Base-by-base conservation (phyloP, 805 yeast species). In the Pichia deserticola region DNA sequence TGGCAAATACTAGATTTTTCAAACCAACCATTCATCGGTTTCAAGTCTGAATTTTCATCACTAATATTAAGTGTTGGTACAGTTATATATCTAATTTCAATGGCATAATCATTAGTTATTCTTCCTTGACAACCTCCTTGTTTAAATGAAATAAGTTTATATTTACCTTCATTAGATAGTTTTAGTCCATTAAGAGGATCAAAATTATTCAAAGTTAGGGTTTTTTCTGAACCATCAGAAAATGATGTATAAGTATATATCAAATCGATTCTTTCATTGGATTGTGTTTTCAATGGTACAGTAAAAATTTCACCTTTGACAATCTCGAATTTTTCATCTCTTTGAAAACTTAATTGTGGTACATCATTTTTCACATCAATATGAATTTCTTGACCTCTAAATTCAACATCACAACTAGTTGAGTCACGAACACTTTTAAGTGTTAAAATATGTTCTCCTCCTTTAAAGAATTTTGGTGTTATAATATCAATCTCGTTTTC, bases 331-430 rank as follows among this genome's bases (percentile, higher is more conserved):
- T 64, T 57, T 40, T 56, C 48, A 46, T 59, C 47, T 46, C 64
- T 54, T 49, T 59, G 49, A 48, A 76, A 69, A 7, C 61, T 56
- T 10, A 75, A 55, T 40, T 63, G 63, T 0, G 98, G 96, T 2
- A 82, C 67, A 49, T 83, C 87, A 45, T 80, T 70, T 57, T 90
- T 78, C 1, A 89, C 89, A 33, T 74, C 72, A n/a, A 93, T 70
- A 29, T 67, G 74, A 13, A 81, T 80, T 54, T 86, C 90, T 27
- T 77, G 76, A 20, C 77, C 79, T 42, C 79, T 76, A 50, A 86
- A 67, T 11, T 78, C 79, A n/a, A 87, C 92, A 25, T 76, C 73
- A 67, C 99, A 93, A 0, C 82, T 81, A 10, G 86, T 78, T n/a
- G 78, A 74, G 62, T 93, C 99, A 27, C 74, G 75, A 3, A 87